Evolutionary conservation across 2,329 filamentous ascomycete species (phyloP).

Genomic region (Huntiella omanensis): DNA sequence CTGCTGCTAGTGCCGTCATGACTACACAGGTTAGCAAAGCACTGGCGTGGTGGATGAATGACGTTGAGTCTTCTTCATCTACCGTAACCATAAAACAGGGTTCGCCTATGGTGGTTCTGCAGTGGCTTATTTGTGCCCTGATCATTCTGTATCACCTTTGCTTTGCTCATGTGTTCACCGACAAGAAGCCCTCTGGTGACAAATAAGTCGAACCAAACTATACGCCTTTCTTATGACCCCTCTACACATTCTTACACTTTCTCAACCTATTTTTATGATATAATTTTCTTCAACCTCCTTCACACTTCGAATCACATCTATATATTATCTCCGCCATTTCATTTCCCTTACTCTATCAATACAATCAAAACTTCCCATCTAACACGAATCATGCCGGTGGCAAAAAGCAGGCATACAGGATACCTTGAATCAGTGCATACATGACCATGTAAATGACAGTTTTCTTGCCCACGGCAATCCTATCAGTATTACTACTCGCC

Average conservation of each 20-base stretch:
- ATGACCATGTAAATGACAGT: constrained; percentile 53
- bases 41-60: constrained; percentile 10
- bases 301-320: not conserved
- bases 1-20: constrained; percentile 9
- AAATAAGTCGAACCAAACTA: too few species aligned
- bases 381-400: constrained; percentile 51
- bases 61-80: constrained; percentile 1
- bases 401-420: constrained; percentile 73
- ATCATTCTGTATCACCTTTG: constrained; percentile 10
- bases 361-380: not conserved
- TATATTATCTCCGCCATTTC: not conserved
- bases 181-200: constrained; percentile 3
- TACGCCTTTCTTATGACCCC: not conserved
- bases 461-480: constrained; percentile 17
- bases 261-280: too few species aligned
- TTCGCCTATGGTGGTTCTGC: constrained; percentile 7
- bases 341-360: not conserved
- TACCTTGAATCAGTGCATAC: constrained; percentile 69
- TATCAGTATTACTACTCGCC: constrained; percentile 5
- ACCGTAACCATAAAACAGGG: constrained; percentile 5
- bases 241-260: not conserved
- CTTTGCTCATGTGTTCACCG: constrained; percentile 9
- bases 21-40: constrained; percentile 9
- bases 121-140: constrained; percentile 10
- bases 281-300: not conserved